Percentiles rank a stretch among this genome's conserved stretches.
phyloP scores from a whole-genome alignment of 2,329 filamentous ascomycete genomes.

The Ceratocystis ficicola region DNA sequence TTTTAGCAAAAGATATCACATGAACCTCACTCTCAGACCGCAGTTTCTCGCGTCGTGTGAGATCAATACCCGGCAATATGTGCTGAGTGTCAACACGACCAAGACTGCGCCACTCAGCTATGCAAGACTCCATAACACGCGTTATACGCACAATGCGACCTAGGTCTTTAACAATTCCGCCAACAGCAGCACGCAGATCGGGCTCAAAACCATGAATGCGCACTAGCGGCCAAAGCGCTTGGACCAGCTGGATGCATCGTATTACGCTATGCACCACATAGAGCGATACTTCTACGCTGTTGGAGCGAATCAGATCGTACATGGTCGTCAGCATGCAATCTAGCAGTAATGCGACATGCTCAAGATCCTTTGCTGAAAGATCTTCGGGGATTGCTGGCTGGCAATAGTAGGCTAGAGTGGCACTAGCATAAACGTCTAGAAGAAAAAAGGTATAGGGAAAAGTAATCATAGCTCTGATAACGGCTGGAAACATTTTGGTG shows the following conservation, averaged over 20 bases:
- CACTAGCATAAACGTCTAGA: conserved; percentile 39
- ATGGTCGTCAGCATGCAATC: conserved; percentile 6
- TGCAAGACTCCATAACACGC: conserved; percentile 5
- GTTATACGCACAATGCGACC: conserved; percentile 5
- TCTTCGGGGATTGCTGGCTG: conserved; percentile 12
- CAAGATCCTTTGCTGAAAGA: conserved; percentile 1
- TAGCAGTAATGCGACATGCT: background rate
- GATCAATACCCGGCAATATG: conserved; percentile 26
- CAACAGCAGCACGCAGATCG: background rate
- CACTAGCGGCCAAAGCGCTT: conserved; percentile 8
- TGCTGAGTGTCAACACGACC: conserved; percentile 4
- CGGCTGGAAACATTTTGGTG: conserved; percentile 43
- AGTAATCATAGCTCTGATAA: conserved; percentile 32
- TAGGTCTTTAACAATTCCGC: background rate
- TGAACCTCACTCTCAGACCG: conserved; percentile 29
- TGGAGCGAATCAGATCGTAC: conserved; percentile 16
- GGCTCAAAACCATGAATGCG: conserved; percentile 11
- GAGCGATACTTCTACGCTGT: background rate
- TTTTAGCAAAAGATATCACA: conserved; percentile 29
- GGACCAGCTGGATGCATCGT: background rate
- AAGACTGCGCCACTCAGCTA: conserved; percentile 1
- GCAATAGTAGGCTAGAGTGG: conserved; percentile 29
- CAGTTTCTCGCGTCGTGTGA: conserved; percentile 32
- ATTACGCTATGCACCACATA: conserved; percentile 12
- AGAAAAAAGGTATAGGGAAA: conserved; percentile 35